These are phyloP conservation scores for Trapa incisa DNA, from an alignment of 345 rosid genomes.

Conservation along the genomic window DNA sequence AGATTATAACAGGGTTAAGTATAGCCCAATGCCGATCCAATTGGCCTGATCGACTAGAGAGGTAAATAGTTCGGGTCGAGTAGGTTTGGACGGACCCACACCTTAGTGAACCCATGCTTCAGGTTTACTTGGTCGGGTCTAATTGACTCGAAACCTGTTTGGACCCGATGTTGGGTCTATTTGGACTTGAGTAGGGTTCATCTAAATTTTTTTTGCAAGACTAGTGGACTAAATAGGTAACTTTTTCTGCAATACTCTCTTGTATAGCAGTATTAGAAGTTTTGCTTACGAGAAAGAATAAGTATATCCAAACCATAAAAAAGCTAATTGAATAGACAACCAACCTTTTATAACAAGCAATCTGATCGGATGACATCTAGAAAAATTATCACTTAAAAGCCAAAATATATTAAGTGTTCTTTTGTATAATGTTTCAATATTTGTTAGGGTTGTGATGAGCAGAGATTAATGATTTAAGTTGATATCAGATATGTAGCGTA, in stretches of 20 bases:
- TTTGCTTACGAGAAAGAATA: conserved; percentile 67
- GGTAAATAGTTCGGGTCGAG: too few relatives aligned
- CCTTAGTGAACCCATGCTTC: too few relatives aligned
- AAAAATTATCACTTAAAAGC: neutral
- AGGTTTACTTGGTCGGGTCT: too few relatives aligned
- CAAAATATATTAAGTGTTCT: neutral
- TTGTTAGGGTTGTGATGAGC: neutral
- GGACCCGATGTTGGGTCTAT: too few relatives aligned
- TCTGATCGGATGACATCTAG: conserved; percentile 56
- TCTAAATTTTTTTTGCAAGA: conserved; percentile 7
- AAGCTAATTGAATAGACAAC: conserved; percentile 70
- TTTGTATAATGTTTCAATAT: neutral
- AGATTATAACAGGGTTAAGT: too few relatives aligned
- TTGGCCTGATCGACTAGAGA: too few relatives aligned
- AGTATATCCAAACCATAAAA: conserved; percentile 59
- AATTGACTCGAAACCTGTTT: too few relatives aligned
- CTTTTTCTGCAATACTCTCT: conserved; percentile 84
- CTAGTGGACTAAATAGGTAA: conserved; percentile 93
- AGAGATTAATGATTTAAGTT: neutral
- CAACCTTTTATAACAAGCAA: conserved; percentile 61
- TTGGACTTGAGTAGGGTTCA: too few relatives aligned
- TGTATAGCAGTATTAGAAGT: conserved; percentile 79
- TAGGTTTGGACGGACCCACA: too few relatives aligned
- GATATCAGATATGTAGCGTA: neutral
- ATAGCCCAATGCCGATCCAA: too few relatives aligned